Base-by-base conservation (phyloP, 73 alveolate species). In the Tetrahymena thermophila region DNA sequence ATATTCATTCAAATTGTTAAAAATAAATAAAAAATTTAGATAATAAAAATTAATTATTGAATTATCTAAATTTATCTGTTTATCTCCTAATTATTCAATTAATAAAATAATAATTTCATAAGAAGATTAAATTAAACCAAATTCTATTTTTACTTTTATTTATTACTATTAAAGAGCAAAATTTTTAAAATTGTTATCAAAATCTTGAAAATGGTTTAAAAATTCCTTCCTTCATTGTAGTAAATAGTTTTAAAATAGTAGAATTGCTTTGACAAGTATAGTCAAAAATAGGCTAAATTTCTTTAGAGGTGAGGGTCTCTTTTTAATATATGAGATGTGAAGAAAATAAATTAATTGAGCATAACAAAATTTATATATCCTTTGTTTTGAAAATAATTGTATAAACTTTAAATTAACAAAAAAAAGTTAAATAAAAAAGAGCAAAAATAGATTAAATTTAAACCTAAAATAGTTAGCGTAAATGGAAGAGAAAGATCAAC, bases 271-370 rank as follows among this genome's bases (percentile, higher is more conserved):
- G 35, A 28, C 89, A 23, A 40, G 40, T 71, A 71, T 71, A 71
- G 89, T 71, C 89, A 71, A 71, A 71, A 71, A 71, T 71, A 71
- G 89, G 89, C 89, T 71, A 71, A 71, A 71, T 71, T 71, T 71
- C 89, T 71, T 71, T 11, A 71, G 37, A 71, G 89, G 89, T 71
- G 89, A 71, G 89, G 89, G 89, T 71, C 89, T 71, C 89, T 71
- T 71, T 71, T 71, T 71, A 71, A 71, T 71, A 71, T 19, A 25
- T 71, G 42, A 23, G 42, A 71, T 71, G 37, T 71, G 89, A 71
- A 71, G 89, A 71, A 71, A 71, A 71, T 71, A 71, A 71, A 71
- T 71, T 23, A 71, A 71, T 42, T 23, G 89, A 71, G 89, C 23
- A 42, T 71, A 71, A 71, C 89, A 71, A 71, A 71, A n/a, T 50